Percentiles rank a stretch among this genome's conserved stretches.
Evolutionary conservation across 2,329 filamentous ascomycete species (phyloP).

Genomic region (Massarina eburnea): DNA sequence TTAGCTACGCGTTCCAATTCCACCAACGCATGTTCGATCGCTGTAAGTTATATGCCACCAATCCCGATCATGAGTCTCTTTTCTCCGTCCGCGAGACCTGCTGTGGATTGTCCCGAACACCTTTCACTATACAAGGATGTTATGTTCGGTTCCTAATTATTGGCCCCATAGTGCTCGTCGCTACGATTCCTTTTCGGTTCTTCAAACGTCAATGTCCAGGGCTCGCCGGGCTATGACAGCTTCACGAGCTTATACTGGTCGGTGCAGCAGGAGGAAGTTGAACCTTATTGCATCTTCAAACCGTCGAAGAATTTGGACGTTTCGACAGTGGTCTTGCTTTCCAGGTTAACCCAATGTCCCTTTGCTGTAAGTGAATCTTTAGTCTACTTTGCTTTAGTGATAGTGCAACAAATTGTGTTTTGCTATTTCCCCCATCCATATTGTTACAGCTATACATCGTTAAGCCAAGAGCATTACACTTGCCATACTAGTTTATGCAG

Average conservation of each 20-base stretch:
- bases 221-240: conserved; percentile 15
- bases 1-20: conserved; percentile 4
- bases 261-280: conserved; percentile 22
- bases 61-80: not conserved
- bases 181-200: conserved; percentile 24
- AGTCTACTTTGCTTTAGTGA: too few relatives aligned
- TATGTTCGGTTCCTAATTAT: not conserved
- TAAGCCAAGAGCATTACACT: conserved; percentile 1
- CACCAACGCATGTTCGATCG: conserved; percentile 11
- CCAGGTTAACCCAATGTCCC: conserved; percentile 24
- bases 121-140: too few relatives aligned
- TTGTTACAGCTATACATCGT: not conserved
- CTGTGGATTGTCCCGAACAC: too few relatives aligned
- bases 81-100: too few relatives aligned
- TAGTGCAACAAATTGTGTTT: too few relatives aligned
- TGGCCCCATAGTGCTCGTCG: conserved; percentile 24
- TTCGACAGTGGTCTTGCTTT: conserved; percentile 20
- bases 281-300: conserved; percentile 31
- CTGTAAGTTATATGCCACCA: conserved; percentile 12
- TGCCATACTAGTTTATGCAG: too few relatives aligned
- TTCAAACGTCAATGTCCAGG: conserved; percentile 10
- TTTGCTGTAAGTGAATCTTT: not conserved
- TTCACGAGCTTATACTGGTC: conserved; percentile 27
- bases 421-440: not conserved
- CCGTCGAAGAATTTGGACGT: conserved; percentile 19